Conservation (phyloP, 2,329 filamentous ascomycete genomes). For the Graphium sp. region DNA sequence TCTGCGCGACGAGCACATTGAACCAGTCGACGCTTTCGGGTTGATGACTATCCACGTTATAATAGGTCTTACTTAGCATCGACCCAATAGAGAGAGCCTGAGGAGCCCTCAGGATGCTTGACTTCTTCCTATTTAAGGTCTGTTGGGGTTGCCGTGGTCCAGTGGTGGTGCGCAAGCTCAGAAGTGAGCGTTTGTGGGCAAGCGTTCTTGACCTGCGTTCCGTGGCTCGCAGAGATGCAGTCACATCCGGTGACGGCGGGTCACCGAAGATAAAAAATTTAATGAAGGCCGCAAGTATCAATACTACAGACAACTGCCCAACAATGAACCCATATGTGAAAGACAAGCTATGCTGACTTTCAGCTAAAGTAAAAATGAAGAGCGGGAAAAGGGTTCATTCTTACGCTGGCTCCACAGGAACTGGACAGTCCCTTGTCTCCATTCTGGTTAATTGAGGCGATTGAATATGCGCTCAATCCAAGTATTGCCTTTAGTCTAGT, state of each 20-base stretch:
- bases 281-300: conserved; percentile 88
- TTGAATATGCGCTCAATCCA: too few relatives aligned
- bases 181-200: conserved; percentile 58
- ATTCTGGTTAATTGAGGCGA: too few relatives aligned
- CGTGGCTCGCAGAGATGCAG: conserved; percentile 57
- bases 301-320: conserved; percentile 80
- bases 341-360: conserved; percentile 62
- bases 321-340: conserved; percentile 90
- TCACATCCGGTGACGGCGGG: conserved; percentile 66
- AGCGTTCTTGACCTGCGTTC: conserved; percentile 58
- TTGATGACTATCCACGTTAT: conserved; percentile 89
- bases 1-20: conserved; percentile 92
- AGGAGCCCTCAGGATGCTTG: conserved; percentile 54
- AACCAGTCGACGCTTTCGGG: conserved; percentile 98
- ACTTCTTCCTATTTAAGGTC: conserved; percentile 45
- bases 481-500: too few relatives aligned
- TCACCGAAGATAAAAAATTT: conserved; percentile 99
- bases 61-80: conserved; percentile 93
- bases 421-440: too few relatives aligned
- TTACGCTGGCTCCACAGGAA: too few relatives aligned
- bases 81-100: conserved; percentile 77
- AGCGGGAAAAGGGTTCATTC: too few relatives aligned
- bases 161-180: conserved; percentile 35
- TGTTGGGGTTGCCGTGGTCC: conserved; percentile 7
- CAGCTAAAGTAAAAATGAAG: too few relatives aligned